Conservation (phyloP, 2,329 filamentous ascomycete genomes). For the Sordariomycetes sp. region DNA sequence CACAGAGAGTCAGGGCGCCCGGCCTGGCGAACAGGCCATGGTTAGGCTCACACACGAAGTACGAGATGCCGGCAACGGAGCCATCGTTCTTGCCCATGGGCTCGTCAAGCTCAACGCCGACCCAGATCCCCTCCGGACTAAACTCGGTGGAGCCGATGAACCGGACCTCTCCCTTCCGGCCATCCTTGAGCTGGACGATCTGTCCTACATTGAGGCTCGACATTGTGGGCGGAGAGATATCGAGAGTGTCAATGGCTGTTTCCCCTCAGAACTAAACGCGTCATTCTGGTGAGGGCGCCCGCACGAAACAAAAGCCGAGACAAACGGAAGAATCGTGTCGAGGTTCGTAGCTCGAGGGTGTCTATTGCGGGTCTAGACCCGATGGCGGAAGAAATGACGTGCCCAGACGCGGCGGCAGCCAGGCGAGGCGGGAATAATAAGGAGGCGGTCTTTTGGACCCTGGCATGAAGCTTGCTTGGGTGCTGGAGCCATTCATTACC, state of each 20-base stretch:
- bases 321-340: not conserved
- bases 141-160: slow-evolving; percentile 76
- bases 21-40: slow-evolving; percentile 79
- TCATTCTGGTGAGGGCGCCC: not conserved
- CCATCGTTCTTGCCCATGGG: slow-evolving; percentile 88
- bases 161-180: slow-evolving; percentile 65
- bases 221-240: slow-evolving; percentile 26
- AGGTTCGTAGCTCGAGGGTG: not conserved
- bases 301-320: not conserved
- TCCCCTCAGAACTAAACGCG: not conserved
- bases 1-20: slow-evolving; percentile 51
- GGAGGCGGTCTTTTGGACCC: not conserved
- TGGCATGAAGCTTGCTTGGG: not conserved
- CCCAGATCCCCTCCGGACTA: slow-evolving; percentile 65
- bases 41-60: slow-evolving; percentile 75
- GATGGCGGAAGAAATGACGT: not conserved
- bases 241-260: not conserved
- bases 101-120: slow-evolving; percentile 80
- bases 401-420: not conserved
- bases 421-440: not conserved
- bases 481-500: no score
- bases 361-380: not conserved
- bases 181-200: slow-evolving; percentile 68
- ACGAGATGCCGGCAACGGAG: slow-evolving; percentile 74
- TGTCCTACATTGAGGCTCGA: slow-evolving; percentile 56